Evolutionary conservation across 2,329 filamentous ascomycete species (phyloP).

Genomic region (Botrytis fabae): DNA sequence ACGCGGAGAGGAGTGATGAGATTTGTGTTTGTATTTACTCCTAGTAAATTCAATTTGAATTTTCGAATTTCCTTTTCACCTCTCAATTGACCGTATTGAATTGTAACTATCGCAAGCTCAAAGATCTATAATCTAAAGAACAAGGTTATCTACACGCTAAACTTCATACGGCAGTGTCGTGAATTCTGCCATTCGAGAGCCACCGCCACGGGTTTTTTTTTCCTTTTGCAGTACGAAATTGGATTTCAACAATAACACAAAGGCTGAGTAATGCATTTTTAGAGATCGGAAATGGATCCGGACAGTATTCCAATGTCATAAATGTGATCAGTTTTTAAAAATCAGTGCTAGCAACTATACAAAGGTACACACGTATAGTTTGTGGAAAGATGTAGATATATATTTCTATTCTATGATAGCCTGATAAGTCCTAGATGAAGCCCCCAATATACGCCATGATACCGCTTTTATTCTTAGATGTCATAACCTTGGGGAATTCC

Average conservation of each 20-base stretch:
- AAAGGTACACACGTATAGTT: not conserved
- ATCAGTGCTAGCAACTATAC: not conserved
- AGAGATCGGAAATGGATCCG: not conserved
- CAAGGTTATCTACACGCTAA: conserved; percentile 9
- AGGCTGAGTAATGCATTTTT: not conserved
- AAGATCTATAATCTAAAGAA: not conserved
- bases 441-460: conserved; percentile 7
- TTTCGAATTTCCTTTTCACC: not conserved
- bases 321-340: too few species aligned
- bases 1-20: conserved; percentile 31
- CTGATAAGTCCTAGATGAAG: not conserved
- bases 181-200: not conserved
- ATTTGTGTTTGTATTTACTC: conserved; percentile 1
- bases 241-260: not conserved
- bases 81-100: not conserved
- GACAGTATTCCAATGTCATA: not conserved
- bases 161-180: not conserved
- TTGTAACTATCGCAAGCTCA: not conserved
- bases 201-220: not conserved
- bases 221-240: not conserved
- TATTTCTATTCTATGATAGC: conserved; percentile 8
- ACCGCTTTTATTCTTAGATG: conserved; percentile 2
- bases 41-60: not conserved
- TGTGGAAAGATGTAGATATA: not conserved
- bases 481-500: conserved; percentile 12